Base-by-base conservation (phyloP, 495 filamentous ascomycete genomes). In the Hypoxylon trugodes region DNA sequence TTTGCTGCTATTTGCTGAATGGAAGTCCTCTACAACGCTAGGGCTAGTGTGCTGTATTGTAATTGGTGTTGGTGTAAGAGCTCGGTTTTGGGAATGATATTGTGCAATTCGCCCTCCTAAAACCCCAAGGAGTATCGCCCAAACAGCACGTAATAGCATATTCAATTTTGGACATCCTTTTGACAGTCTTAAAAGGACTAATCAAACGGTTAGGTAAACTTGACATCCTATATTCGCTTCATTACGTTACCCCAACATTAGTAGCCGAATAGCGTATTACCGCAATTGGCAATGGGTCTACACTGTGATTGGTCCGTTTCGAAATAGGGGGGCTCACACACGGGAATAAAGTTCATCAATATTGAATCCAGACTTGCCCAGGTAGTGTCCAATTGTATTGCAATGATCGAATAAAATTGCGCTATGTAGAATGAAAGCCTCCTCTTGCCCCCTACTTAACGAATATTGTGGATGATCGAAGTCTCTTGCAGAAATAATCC, bases 201-300 rank as follows among this genome's bases (percentile, higher is more conserved):
- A n/a, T n/a, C n/a, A n/a, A n/a, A n/a, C n/a, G n/a, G n/a, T n/a
- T n/a, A n/a, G n/a, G n/a, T n/a, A n/a, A n/a, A n/a, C n/a, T n/a
- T 21, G 2, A 22, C 19, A 42, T 21, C 8, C 4, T 9, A 22
- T 22, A 22, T 22, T 3, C 19, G 6, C 1, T 21, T 25, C 1
- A 16, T 35, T 28, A 8, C 6, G 12, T 9, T 41, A 24, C 3
- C 9, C 21, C 22, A n/a, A n/a, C 21, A 15, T 16, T 18, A 28
- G 35, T 13, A 26, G 12, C 1, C 13, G 24, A n/a, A 10, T 28
- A 1, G 19, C 25, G 12, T 18, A 57, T 48, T 48, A 30, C 51
- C 51, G 37, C 25, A 55, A 55, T 43, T 35, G 51, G 51, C 28
- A 45, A 22, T 45, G 5, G 5, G 40, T 13, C 26, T 30, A 8